Conservation (phyloP, 2,329 filamentous ascomycete species). For the Sporothrix euskadiensis region DNA sequence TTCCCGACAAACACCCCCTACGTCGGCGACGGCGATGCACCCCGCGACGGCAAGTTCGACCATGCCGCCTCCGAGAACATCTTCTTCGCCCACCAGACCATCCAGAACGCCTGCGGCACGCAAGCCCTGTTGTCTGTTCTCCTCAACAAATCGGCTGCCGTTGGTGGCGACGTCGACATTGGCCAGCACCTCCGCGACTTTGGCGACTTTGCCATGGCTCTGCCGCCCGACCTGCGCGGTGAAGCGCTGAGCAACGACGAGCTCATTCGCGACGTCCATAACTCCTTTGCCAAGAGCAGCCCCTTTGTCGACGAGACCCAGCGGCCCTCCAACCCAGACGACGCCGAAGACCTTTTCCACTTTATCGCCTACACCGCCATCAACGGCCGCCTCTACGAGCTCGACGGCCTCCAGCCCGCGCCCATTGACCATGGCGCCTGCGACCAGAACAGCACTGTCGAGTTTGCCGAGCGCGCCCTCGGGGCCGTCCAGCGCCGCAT, state of each 20-base stretch:
- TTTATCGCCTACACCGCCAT: conserved; percentile 93
- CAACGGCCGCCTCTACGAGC: conserved; percentile 80
- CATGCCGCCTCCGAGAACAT: conserved; percentile 69
- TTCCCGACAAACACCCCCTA: conserved; percentile 72
- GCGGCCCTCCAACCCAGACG: conserved; percentile 63
- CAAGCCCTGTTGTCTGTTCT: conserved; percentile 91
- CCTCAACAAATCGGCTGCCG: conserved; percentile 65
- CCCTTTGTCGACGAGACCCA: conserved; percentile 93
- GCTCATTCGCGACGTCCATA: conserved; percentile 77
- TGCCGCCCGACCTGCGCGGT: conserved; percentile 71
- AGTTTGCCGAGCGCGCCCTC: conserved; percentile 77
- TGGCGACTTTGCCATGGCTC: conserved; percentile 82
- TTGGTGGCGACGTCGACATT: conserved; percentile 58
- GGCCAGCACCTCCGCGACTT: conserved; percentile 72
- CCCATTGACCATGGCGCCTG: conserved; percentile 87
- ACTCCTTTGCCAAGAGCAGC: conserved; percentile 82
- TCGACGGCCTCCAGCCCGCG: conserved; percentile 90
- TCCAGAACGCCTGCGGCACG: conserved; percentile 97
- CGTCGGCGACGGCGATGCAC: conserved; percentile 60
- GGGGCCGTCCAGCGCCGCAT: conserved; percentile 84
- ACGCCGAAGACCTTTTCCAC: conserved; percentile 87
- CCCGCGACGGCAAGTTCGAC: conserved; percentile 82
- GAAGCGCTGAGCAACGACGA: conserved; percentile 64
- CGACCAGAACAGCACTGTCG: conserved; percentile 39
- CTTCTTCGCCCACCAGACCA: conserved; percentile 96